phyloP scores from a whole-genome alignment of 208 protist genomes.

The Leishmania braziliensis region DNA sequence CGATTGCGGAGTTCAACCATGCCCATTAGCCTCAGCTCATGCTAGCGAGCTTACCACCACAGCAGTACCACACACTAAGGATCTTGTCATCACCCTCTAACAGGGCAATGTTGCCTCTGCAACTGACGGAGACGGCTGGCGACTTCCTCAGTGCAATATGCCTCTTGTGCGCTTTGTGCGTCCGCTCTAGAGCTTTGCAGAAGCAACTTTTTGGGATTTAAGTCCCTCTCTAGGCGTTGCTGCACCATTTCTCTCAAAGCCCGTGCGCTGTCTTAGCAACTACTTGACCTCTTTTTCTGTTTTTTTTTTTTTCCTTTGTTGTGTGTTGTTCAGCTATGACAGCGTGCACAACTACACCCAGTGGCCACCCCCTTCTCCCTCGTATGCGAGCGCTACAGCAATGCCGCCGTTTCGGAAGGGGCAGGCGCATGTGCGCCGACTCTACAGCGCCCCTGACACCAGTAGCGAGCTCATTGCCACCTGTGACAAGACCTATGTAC shows the following conservation, averaged over 20 bases:
- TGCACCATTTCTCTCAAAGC: not conserved
- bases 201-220: not conserved
- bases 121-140: not conserved
- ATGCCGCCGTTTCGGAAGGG: slow-evolving; percentile 4
- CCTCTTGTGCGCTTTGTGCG: not conserved
- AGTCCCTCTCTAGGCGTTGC: not conserved
- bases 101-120: not conserved
- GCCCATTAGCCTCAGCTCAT: not conserved
- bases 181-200: not conserved
- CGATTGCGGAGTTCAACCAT: not conserved
- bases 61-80: not conserved
- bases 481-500: slow-evolving; percentile 28
- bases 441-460: slow-evolving; percentile 66
- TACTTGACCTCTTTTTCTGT: not conserved
- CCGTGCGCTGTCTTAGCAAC: not conserved
- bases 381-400: not conserved
- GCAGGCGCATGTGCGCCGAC: slow-evolving; percentile 44
- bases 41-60: not conserved
- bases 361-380: not conserved
- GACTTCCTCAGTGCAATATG: not conserved
- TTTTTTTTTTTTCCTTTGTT: not conserved
- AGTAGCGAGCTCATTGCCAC: slow-evolving; percentile 50
- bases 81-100: not conserved
- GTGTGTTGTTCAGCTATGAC: not conserved
- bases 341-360: not conserved